Evolutionary conservation across 106 monocot genomes (phyloP).

Genomic region (Dactylorhiza incarnata): DNA sequence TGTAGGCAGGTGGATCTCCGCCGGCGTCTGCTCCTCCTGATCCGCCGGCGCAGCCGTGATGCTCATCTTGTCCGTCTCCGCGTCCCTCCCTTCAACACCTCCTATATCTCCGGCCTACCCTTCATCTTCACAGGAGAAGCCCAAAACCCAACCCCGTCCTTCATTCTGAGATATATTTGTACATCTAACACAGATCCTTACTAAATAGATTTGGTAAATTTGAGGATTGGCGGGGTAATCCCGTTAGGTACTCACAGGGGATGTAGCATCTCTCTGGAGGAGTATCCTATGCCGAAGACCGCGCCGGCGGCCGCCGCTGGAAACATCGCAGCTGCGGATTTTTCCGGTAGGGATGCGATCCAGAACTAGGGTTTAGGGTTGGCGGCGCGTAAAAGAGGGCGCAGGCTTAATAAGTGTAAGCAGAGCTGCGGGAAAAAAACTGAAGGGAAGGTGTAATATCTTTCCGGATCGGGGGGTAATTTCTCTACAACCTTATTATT

Average conservation of each 20-base stretch:
- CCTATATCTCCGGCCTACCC: slow-evolving; percentile 5
- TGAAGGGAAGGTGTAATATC: not conserved
- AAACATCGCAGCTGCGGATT: slow-evolving; percentile 8
- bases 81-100: not conserved
- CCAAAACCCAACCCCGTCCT: slow-evolving; percentile 1
- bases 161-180: not conserved
- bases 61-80: slow-evolving; percentile 26
- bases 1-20: slow-evolving; percentile 38
- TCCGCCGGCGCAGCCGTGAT: slow-evolving; percentile 21
- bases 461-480: not conserved
- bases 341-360: not conserved
- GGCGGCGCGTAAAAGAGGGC: not conserved
- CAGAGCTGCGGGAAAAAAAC: not conserved
- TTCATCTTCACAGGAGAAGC: slow-evolving; percentile 5
- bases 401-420: not conserved
- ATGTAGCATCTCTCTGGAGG: slow-evolving; percentile 8
- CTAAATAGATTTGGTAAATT: not conserved
- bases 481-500: not conserved
- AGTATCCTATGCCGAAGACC: slow-evolving; percentile 11
- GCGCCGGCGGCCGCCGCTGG: slow-evolving; percentile 1
- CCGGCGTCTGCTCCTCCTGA: slow-evolving; percentile 6
- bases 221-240: not conserved
- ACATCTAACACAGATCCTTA: not conserved
- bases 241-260: not conserved
- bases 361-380: slow-evolving; percentile 11